Evolutionary conservation across 2,329 filamentous ascomycete species (phyloP).

Genomic region (Ophiostoma triangulosporum): DNA sequence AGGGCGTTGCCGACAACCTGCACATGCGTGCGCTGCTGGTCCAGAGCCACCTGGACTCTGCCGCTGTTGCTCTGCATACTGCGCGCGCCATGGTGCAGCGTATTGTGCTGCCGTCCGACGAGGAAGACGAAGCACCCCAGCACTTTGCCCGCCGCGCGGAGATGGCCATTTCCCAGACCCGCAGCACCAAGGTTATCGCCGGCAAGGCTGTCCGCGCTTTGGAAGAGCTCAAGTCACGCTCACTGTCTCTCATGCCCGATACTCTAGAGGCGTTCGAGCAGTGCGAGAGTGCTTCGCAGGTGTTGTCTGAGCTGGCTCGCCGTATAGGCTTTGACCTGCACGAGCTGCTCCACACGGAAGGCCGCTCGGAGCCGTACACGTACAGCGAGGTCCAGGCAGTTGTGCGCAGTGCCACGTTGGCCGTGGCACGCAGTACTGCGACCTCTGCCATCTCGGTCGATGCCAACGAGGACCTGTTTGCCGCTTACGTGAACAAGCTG

Average conservation of each 20-base stretch:
- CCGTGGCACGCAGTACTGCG: constrained; percentile 8
- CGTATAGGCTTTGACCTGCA: constrained; percentile 55
- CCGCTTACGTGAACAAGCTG: constrained; percentile 53
- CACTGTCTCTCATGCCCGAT: constrained; percentile 57
- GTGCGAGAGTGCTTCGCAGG: constrained; percentile 49
- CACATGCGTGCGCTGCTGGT: constrained; percentile 65
- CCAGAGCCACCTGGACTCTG: constrained; percentile 70
- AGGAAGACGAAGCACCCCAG: constrained; percentile 51
- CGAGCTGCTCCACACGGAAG: constrained; percentile 55
- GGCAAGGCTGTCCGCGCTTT: constrained; percentile 65
- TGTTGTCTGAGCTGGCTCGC: constrained; percentile 53
- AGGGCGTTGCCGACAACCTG: constrained; percentile 64
- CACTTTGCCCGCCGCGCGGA: constrained; percentile 61
- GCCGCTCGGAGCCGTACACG: constrained; percentile 51
- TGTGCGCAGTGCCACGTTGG: constrained; percentile 41
- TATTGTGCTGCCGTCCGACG: constrained; percentile 40
- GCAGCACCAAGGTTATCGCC: constrained; percentile 72
- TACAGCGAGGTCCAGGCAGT: constrained; percentile 51
- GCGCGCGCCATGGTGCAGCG: constrained; percentile 53
- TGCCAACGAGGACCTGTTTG: constrained; percentile 55
- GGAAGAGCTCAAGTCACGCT: constrained; percentile 63
- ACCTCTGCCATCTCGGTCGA: not conserved
- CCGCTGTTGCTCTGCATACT: constrained; percentile 52
- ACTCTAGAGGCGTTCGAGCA: constrained; percentile 56
- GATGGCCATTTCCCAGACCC: constrained; percentile 56